A percentile compares a stretch with the other conserved stretches of the same genome.
phyloP scores from a whole-genome alignment of 345 rosid species.

The Arabis hirsuta region DNA sequence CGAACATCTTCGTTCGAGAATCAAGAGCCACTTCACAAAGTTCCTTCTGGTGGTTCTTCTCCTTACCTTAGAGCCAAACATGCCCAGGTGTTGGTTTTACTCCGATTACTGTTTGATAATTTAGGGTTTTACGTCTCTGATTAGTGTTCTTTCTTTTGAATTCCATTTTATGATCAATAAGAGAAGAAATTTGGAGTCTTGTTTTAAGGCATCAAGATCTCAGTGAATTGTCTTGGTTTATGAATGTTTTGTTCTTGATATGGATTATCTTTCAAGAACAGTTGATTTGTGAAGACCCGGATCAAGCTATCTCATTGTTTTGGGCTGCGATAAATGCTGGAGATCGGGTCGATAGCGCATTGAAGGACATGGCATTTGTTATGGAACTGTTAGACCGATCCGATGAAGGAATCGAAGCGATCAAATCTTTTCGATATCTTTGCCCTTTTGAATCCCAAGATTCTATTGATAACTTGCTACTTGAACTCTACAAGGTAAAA shows the following conservation, averaged over 20 bases:
- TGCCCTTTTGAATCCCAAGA: slow-evolving; percentile 80
- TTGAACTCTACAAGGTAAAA: slow-evolving; percentile 78
- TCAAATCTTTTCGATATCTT: slow-evolving; percentile 69
- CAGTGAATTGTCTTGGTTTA: not conserved
- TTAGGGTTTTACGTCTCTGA: slow-evolving; percentile 6
- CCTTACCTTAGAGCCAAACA: slow-evolving; percentile 81
- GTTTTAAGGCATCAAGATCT: not conserved
- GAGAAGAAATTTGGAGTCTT: not conserved
- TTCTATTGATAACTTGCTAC: slow-evolving; percentile 79
- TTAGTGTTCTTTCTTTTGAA: too few relatives aligned
- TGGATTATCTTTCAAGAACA: slow-evolving; percentile 33
- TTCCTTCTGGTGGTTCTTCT: slow-evolving; percentile 69
- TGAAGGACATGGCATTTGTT: slow-evolving; percentile 79
- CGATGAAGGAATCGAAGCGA: slow-evolving; percentile 87
- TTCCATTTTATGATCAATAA: not conserved
- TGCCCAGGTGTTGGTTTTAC: slow-evolving; percentile 53
- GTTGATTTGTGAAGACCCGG: slow-evolving; percentile 70
- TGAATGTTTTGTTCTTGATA: not conserved
- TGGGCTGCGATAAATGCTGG: slow-evolving; percentile 88
- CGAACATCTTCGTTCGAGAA: slow-evolving; percentile 30
- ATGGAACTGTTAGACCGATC: slow-evolving; percentile 67
- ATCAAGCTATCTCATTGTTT: slow-evolving; percentile 65
- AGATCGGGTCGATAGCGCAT: slow-evolving; percentile 71
- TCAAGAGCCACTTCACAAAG: slow-evolving; percentile 61
- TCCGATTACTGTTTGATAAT: too few relatives aligned